phyloP scores from a whole-genome alignment of 2,329 filamentous ascomycete genomes.

The Microcera coccophila region DNA sequence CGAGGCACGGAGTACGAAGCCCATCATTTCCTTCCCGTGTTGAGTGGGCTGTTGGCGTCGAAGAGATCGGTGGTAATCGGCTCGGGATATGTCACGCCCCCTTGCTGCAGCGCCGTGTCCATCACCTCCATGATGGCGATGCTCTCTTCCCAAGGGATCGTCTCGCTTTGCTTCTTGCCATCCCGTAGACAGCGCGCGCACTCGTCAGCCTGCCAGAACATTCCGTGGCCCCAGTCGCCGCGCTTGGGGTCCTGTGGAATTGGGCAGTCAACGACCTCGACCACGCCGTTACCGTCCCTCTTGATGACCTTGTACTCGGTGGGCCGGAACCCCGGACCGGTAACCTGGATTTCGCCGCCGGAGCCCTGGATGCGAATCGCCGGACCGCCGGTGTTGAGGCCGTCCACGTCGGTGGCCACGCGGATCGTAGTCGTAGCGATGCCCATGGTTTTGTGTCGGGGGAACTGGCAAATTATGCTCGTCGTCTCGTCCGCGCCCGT shows the following conservation, averaged over 20 bases:
- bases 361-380: slow-evolving; percentile 77
- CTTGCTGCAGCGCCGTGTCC: slow-evolving; percentile 53
- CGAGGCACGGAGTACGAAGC: too few relatives aligned
- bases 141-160: slow-evolving; percentile 70
- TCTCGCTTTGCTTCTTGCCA: slow-evolving; percentile 69
- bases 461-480: slow-evolving; percentile 74
- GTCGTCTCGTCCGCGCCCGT: slow-evolving; percentile 76
- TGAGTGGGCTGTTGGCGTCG: slow-evolving; percentile 58
- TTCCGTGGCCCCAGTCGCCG: slow-evolving; percentile 63
- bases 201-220: slow-evolving; percentile 88
- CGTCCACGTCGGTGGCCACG: slow-evolving; percentile 58
- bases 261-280: slow-evolving; percentile 51
- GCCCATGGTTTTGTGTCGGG: slow-evolving; percentile 63
- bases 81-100: slow-evolving; percentile 51
- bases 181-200: slow-evolving; percentile 71
- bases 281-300: slow-evolving; percentile 43
- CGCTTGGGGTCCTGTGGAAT: slow-evolving; percentile 49
- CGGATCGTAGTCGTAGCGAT: slow-evolving; percentile 66
- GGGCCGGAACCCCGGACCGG: slow-evolving; percentile 67
- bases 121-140: slow-evolving; percentile 77
- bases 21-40: slow-evolving; percentile 45
- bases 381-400: slow-evolving; percentile 56
- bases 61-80: slow-evolving; percentile 55
- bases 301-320: slow-evolving; percentile 61
- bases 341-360: slow-evolving; percentile 77